These are phyloP conservation scores for Dimargaris cristalligena DNA, from an alignment of 192 early-diverging fungal species.

Conservation along the genomic window DNA sequence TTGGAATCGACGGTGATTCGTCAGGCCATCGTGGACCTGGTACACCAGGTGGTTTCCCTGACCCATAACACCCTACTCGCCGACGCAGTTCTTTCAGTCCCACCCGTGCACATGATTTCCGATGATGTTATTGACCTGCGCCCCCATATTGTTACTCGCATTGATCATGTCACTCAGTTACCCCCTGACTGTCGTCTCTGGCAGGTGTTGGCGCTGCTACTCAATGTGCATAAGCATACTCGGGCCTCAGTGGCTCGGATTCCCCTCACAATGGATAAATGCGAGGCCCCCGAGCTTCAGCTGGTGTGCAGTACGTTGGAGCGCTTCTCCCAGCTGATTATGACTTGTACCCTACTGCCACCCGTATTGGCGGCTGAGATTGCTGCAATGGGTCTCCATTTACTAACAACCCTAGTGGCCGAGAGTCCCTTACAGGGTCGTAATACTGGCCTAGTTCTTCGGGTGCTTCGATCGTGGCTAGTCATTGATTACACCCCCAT, in stretches of 20 bases:
- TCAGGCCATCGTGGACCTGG: background rate
- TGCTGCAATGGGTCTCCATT: background rate
- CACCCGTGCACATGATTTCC: too few relatives aligned
- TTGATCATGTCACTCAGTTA: background rate
- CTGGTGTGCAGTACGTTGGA: background rate
- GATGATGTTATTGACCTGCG: conserved; percentile 3
- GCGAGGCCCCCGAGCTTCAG: background rate
- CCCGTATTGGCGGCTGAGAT: background rate
- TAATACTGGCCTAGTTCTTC: conserved; percentile 5
- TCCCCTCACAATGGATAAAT: background rate
- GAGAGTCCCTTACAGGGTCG: conserved; percentile 6
- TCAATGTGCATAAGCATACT: conserved; percentile 7
- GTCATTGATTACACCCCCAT: background rate
- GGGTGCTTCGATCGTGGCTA: background rate
- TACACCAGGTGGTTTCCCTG: background rate
- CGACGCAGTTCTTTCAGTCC: background rate
- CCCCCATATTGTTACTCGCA: too few relatives aligned
- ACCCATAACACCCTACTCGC: background rate
- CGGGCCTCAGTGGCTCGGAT: background rate
- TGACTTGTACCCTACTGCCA: background rate
- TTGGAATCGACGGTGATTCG: conserved; percentile 2
- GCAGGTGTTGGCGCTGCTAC: conserved; percentile 7
- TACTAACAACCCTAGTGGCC: background rate
- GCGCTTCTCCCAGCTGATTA: background rate
- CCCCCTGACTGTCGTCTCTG: background rate